A percentile compares a stretch with the other conserved stretches of the same genome.
These are phyloP conservation scores for Inga leiocalycina DNA, from an alignment of 306 rosid genomes.

Conservation along the genomic window DNA sequence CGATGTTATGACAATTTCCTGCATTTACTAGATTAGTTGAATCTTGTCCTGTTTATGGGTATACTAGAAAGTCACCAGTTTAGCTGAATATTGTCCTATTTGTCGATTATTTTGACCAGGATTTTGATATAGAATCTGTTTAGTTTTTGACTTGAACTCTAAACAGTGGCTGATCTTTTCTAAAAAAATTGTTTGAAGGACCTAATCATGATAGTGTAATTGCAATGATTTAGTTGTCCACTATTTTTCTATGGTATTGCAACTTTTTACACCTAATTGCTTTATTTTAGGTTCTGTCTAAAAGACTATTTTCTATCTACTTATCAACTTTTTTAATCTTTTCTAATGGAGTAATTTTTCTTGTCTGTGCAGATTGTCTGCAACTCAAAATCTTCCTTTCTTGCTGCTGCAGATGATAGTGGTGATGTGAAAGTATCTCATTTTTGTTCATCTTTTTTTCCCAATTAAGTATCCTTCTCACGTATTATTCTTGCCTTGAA, in stretches of 20 bases:
- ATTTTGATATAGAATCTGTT: background rate
- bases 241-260: background rate
- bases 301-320: background rate
- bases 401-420: constrained; percentile 93
- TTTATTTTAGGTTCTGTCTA: background rate
- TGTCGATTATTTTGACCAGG: background rate
- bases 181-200: background rate
- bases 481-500: constrained; percentile 14
- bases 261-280: background rate
- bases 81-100: constrained; percentile 28
- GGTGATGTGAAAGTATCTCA: constrained; percentile 86
- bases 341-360: background rate
- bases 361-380: constrained; percentile 67
- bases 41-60: constrained; percentile 21
- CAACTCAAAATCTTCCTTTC: constrained; percentile 75
- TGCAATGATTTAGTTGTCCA: background rate
- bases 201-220: background rate
- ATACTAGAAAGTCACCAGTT: background rate
- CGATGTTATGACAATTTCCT: background rate
- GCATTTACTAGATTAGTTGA: constrained; percentile 28
- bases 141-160: background rate
- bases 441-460: constrained; percentile 19
- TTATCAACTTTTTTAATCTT: background rate
- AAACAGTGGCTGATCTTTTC: background rate
- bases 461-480: constrained; percentile 20